Conservation (phyloP, 2,329 filamentous ascomycete species). For the Nigrospora oryzae region DNA sequence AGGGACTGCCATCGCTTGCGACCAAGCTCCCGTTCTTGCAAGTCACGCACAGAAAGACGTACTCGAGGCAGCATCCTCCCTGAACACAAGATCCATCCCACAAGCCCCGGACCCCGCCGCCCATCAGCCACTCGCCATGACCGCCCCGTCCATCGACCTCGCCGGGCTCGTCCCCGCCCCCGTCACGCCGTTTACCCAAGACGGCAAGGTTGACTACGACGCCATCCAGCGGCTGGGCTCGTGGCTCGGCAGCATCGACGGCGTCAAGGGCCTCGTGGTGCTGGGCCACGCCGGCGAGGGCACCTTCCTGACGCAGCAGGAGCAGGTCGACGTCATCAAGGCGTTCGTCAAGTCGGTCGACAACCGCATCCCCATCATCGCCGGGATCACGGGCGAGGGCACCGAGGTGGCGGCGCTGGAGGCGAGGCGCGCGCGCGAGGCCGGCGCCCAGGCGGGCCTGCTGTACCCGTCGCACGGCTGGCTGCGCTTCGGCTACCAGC, state of each 20-base stretch:
- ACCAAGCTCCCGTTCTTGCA: too few species aligned
- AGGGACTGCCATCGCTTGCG: neutral
- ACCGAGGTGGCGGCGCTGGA: conserved; percentile 43
- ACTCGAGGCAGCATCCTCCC: too few species aligned
- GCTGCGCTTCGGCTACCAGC: conserved; percentile 46
- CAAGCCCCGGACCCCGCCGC: neutral
- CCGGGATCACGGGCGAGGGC: conserved; percentile 43
- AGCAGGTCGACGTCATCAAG: conserved; percentile 39
- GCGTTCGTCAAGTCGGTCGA: conserved; percentile 43
- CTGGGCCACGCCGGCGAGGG: conserved; percentile 46
- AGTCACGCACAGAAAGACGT: too few species aligned
- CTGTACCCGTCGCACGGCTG: conserved; percentile 45
- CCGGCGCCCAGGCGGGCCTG: conserved; percentile 40
- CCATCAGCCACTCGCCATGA: conserved; percentile 10
- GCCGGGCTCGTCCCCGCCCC: conserved; percentile 40
- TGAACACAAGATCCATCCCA: neutral
- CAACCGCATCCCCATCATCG: conserved; percentile 40
- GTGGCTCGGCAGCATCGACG: conserved; percentile 41
- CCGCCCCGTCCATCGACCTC: conserved; percentile 27
- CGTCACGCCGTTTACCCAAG: conserved; percentile 40
- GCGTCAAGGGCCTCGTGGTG: conserved; percentile 43
- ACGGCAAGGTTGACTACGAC: conserved; percentile 39
- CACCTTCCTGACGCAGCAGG: conserved; percentile 41
- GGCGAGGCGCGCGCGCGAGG: conserved; percentile 39
- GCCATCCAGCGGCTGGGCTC: conserved; percentile 43